Base-by-base conservation (phyloP, 2,329 filamentous ascomycete genomes). In the Dactylellina parvicollis region DNA sequence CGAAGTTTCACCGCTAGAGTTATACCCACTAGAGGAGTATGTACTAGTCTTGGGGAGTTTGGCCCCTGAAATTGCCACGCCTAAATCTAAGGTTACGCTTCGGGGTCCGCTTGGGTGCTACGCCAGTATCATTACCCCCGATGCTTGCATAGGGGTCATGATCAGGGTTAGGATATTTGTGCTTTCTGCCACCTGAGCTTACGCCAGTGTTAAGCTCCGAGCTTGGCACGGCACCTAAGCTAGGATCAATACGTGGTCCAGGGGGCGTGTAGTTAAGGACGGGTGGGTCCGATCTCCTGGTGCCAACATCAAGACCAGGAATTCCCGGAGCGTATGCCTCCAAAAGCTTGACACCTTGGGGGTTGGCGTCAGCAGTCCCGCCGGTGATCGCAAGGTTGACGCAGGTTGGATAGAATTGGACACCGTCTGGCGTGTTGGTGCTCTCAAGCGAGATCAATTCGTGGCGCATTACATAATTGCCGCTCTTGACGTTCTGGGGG, bases 331-430 rank as follows among this genome's bases (percentile, higher is more conserved):
- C 78, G 77, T 83, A 83, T 61, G 80, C 79, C 18, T 76, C 77
- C 2, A 79, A 80, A 10, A 80, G 81, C 24, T 77, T 77, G 47
- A 79, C 76, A 42, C 79, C 77, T 36, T 76, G 26, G 4, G 46
- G 40, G 8, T 75, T 76, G 2, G 59, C 59, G 10, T 75, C 64
- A 14, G 30, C 77, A 20, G 81, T 81, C 44, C 79, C 79, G 26
- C 84, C 83, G 40, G 78, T 80, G 56, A 86, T 79, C 70, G 82
- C 77, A 24, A 85, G 78, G 77, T 85, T 85, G 60, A 85, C 76
- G 75, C 85, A 86, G 78, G 85, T 83, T 24, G 81, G 84, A 78
- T 84, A 86, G 77, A 81, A 81, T 80, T 84, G 84, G 0, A 84
- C 83, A 20, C 83, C 83, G 57, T 84, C 82, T 9, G 79, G 79